Evolutionary conservation across 129 eudicot species (phyloP), one percentile per base, ranked within the genome.

Genomic region (Lactuca saligna): DNA sequence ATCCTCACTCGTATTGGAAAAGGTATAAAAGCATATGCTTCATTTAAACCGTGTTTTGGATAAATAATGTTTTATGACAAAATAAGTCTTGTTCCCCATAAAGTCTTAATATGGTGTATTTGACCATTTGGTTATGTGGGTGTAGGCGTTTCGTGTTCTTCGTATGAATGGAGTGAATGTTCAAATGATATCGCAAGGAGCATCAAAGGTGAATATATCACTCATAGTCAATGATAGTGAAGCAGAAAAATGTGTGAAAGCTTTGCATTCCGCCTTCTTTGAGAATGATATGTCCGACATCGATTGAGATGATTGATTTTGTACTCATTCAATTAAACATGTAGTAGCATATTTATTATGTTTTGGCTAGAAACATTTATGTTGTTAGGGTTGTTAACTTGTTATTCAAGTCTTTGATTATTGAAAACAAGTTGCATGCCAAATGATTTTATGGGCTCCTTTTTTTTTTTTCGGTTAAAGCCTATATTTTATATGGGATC

Each of bases 121-220:
- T n/a, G n/a, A n/a, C n/a, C n/a, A n/a, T n/a, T n/a, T n/a, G n/a
- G n/a, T 25, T 25, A 25, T 25, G 29, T 57, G 29, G 44, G 49
- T 34, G 69, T 84, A 88, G 98, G 98, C 85, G 32, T 93, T 92
- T 73, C 87, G 74, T 71, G 95, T 93, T 57, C 86, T 92, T 79
- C 96, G 78, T 15, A 70, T 76, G 46, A 86, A 82, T 64, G 84
- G 87, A 55, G 89, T 88, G 63, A 92, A 88, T 70, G 96, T 92
- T 74, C 98, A 92, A 75, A 93, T 93, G 98, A 93, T 93, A 63
- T 92, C 98, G 10, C 98, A 92, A 79, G 98, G 98, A 66, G 98
- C 98, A 55, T 92, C 98, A 0, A 92, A 92, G 86, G 95, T 93
- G 38, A 93, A 93, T 70, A 93, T 93, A 39, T 93, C 98, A 38